These are phyloP conservation scores for Capsella bursapastoris DNA, from an alignment of 345 rosid genomes.

Conservation along the genomic window DNA sequence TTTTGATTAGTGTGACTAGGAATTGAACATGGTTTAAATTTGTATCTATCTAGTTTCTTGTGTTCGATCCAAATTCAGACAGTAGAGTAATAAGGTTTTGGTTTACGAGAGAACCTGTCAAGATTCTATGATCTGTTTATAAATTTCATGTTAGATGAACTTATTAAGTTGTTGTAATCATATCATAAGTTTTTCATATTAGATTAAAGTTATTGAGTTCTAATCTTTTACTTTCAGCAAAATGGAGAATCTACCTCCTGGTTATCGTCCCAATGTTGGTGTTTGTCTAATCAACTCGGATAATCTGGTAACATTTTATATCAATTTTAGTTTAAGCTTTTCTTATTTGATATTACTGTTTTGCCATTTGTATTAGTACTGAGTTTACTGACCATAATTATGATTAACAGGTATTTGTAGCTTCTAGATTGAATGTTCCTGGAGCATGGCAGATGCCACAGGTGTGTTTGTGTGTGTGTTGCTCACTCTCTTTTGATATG, in stretches of 20 bases:
- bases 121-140: slow-evolving; percentile 14
- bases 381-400: neutral
- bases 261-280: slow-evolving; percentile 99
- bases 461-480: slow-evolving; percentile 46
- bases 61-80: neutral
- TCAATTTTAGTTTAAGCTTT: neutral
- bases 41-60: slow-evolving; percentile 12
- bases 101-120: neutral
- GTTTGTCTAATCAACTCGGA: slow-evolving; percentile 92
- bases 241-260: slow-evolving; percentile 89
- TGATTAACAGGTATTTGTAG: slow-evolving; percentile 81
- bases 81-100: slow-evolving; percentile 1
- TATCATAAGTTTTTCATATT: neutral
- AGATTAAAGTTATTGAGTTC: neutral
- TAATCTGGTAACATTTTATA: slow-evolving; percentile 59
- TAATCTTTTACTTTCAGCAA: neutral
- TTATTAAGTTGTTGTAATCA: neutral
- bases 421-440: slow-evolving; percentile 94
- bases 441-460: slow-evolving; percentile 99
- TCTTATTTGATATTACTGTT: slow-evolving; percentile 6
- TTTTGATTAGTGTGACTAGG: slow-evolving; percentile 8
- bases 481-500: neutral
- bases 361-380: slow-evolving; percentile 5
- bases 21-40: neutral
- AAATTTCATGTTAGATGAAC: no score